Base-by-base conservation (phyloP, 768 basidiomycete genomes). In the Hypholoma fasciculare region DNA sequence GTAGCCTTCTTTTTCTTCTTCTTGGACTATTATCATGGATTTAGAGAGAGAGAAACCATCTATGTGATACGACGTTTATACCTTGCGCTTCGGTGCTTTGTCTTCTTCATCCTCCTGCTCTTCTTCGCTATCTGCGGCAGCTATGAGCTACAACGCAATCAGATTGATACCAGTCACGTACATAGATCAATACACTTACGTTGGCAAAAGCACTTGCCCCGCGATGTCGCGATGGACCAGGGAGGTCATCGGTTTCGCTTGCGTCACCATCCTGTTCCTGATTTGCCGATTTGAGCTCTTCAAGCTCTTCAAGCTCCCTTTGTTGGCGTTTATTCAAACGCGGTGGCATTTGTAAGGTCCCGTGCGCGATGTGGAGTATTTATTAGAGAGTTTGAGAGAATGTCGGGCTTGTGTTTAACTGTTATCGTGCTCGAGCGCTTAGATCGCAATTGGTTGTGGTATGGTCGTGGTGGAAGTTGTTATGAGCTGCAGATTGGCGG, bases 281-380 rank as follows among this genome's bases (percentile, higher is more conserved):
- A 67, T 4, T 63, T 69, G 13, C 72, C 65, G 73, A 65, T 7
- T 63, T 74, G 74, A 39, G 78, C 1, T 83, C 81, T 37, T 84
- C 78, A 1, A 96, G 82, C 62, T 96, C 92, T 58, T 94, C 92
- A 20, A 86, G 79, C 66, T 94, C 92, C 47, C 94, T 77, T 66
- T 95, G 91, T 71, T 94, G 93, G 49, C 94, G 81, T 73, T 93
- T 96, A 73, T 85, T 95, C 39, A 89, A 73, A 61, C 89, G 80
- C 19, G 89, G 85, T 56, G 89, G 79, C 90, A 90, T 92, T 49
- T 26, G 34, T 30, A 19, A 47, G 40, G 4, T 14, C 40, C 9
- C 30, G 30, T 34, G 30, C 6, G 30, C 9, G 6, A 23, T 5
- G 30, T 34, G 6, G 30, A 34, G 6, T 34, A 34, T 34, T 34